Evolutionary conservation across 192 early-diverging fungal species (phyloP).

Genomic region (Coemansia sp.): DNA sequence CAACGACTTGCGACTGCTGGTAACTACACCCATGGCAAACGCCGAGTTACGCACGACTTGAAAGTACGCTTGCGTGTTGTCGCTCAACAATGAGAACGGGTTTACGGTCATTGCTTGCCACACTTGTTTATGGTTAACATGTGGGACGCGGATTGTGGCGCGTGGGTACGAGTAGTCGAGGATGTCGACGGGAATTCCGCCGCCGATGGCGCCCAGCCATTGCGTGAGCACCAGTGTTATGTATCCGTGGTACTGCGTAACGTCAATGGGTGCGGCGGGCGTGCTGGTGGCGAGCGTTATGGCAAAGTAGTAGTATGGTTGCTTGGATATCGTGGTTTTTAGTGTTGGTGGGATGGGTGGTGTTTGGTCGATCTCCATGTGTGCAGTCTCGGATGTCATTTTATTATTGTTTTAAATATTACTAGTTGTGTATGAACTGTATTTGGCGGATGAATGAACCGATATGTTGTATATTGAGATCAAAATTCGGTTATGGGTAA

Average conservation of each 20-base stretch:
- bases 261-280: background rate
- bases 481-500: no score
- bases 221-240: slow-evolving; percentile 22
- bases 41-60: slow-evolving; percentile 39
- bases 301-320: slow-evolving; percentile 48
- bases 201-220: slow-evolving; percentile 43
- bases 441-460: no score
- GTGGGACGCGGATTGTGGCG: slow-evolving; percentile 42
- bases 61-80: slow-evolving; percentile 19
- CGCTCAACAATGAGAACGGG: slow-evolving; percentile 23
- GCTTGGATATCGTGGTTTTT: slow-evolving; percentile 42
- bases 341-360: slow-evolving; percentile 11
- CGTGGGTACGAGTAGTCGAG: slow-evolving; percentile 20
- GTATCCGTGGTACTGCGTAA: slow-evolving; percentile 29
- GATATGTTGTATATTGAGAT: no score
- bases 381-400: background rate
- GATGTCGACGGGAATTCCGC: slow-evolving; percentile 33
- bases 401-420: background rate
- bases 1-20: slow-evolving; percentile 16
- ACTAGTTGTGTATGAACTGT: background rate
- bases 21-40: slow-evolving; percentile 39
- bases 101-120: slow-evolving; percentile 47
- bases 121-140: slow-evolving; percentile 25
- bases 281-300: slow-evolving; percentile 18
- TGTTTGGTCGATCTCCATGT: slow-evolving; percentile 13